Conservation (phyloP, 495 filamentous ascomycete genomes). For the Penicillium crystallinum region DNA sequence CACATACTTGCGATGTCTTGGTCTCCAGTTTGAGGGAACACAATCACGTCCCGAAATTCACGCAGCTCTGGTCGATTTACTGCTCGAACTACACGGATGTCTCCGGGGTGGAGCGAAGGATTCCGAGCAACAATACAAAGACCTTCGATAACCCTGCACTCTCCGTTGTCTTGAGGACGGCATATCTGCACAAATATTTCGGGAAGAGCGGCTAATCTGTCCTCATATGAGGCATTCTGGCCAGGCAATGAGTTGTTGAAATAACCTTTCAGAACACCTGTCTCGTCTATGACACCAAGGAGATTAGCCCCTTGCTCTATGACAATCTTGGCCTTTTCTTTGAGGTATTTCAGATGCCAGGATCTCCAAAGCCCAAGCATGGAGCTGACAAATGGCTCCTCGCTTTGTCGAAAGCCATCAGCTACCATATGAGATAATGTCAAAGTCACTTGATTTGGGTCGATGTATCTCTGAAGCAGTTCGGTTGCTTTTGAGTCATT, state of each 20-base stretch:
- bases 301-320: slow-evolving; percentile 81
- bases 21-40: slow-evolving; percentile 81
- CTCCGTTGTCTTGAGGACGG: slow-evolving; percentile 42
- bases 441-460: slow-evolving; percentile 77
- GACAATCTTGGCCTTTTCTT: slow-evolving; percentile 85
- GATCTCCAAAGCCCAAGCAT: slow-evolving; percentile 70
- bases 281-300: slow-evolving; percentile 88
- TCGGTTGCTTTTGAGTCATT: slow-evolving; percentile 56
- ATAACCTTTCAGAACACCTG: slow-evolving; percentile 66
- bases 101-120: slow-evolving; percentile 90
- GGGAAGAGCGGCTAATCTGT: slow-evolving; percentile 53
- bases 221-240: slow-evolving; percentile 21
- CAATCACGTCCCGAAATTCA: slow-evolving; percentile 78
- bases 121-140: slow-evolving; percentile 85
- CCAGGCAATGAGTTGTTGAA: slow-evolving; percentile 29
- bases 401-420: slow-evolving; percentile 68
- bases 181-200: slow-evolving; percentile 85
- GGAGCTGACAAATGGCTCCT: slow-evolving; percentile 79
- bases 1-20: slow-evolving; percentile 87
- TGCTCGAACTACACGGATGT: slow-evolving; percentile 82
- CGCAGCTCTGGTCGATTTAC: slow-evolving; percentile 68
- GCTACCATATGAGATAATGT: slow-evolving; percentile 66
- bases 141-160: slow-evolving; percentile 65
- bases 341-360: slow-evolving; percentile 79
- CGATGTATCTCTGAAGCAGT: slow-evolving; percentile 68